Evolutionary conservation across 805 yeast species (phyloP).

Genomic region (Clavispora vitiphila): DNA sequence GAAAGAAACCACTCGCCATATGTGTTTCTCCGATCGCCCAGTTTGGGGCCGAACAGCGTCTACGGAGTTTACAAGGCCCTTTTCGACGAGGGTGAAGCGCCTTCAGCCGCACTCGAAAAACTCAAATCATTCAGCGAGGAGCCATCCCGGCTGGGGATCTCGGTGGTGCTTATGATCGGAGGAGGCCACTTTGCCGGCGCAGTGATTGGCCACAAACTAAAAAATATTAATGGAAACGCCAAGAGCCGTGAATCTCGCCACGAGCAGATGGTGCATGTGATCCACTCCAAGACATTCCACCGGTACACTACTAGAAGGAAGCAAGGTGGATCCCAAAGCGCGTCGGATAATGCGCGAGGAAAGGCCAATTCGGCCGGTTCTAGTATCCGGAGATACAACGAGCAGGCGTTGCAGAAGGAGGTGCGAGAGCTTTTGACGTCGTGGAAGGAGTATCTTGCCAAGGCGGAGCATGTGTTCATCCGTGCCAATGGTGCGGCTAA

Average conservation of each 20-base stretch:
- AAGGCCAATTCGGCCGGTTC: conserved; percentile 97
- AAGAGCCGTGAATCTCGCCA: conserved; percentile 45
- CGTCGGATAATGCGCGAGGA: conserved; percentile 87
- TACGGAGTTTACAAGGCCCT: conserved; percentile 67
- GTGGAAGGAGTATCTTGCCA: conserved; percentile 60
- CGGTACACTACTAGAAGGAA: conserved; percentile 94
- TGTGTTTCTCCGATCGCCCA: conserved; percentile 49
- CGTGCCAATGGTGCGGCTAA: conserved; percentile 76
- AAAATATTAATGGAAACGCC: conserved; percentile 51
- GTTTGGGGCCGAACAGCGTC: conserved; percentile 42
- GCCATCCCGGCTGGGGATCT: conserved; percentile 32
- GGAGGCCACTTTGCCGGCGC: conserved; percentile 99
- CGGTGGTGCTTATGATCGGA: conserved; percentile 89
- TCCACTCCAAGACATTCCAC: conserved; percentile 83
- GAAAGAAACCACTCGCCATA: conserved; percentile 63
- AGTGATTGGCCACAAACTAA: conserved; percentile 67
- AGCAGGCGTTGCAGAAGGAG: conserved; percentile 73
- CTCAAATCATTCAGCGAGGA: conserved; percentile 7
- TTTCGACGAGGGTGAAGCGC: conserved; percentile 39
- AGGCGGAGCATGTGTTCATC: conserved; percentile 68
- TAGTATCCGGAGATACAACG: conserved; percentile 81
- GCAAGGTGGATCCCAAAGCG: conserved; percentile 96
- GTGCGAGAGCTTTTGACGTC: conserved; percentile 59
- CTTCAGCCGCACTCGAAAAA: conserved; percentile 42
- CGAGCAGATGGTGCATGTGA: conserved; percentile 58